A percentile compares a stretch with the other conserved stretches of the same genome.
These are phyloP conservation scores for Russula sp. DNA, from an alignment of 768 basidiomycete species.

Conservation along the genomic window DNA sequence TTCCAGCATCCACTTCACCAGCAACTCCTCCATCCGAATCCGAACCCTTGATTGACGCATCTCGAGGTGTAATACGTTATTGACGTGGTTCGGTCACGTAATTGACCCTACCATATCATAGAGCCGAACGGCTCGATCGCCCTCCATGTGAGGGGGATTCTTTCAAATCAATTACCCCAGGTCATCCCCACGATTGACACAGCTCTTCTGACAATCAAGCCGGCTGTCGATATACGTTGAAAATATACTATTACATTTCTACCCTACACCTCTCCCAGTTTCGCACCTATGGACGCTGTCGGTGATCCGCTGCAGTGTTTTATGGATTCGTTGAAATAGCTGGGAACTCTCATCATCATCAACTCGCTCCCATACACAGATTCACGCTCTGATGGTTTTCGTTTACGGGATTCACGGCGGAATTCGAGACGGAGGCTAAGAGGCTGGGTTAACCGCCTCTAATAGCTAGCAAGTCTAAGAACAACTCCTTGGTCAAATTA, in stretches of 20 bases:
- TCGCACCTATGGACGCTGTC: neutral
- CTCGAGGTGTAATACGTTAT: neutral
- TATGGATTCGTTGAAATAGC: neutral
- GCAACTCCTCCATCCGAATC: neutral
- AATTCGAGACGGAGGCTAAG: neutral
- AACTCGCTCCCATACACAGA: neutral
- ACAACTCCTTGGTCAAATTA: slow-evolving; percentile 13
- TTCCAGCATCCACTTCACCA: neutral
- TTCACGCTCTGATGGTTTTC: neutral
- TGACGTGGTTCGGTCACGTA: no score
- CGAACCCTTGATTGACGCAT: neutral
- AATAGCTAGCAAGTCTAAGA: neutral
- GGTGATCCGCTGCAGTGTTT: neutral
- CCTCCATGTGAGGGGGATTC: neutral
- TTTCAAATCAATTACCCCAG: slow-evolving; percentile 30
- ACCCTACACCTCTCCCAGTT: neutral
- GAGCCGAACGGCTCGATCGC: no score
- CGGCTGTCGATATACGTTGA: neutral
- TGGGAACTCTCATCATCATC: neutral
- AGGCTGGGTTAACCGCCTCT: no score
- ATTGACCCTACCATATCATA: no score
- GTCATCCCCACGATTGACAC: slow-evolving; percentile 9
- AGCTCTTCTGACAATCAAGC: neutral
- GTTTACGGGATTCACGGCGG: neutral
- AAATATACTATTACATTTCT: neutral